Conservation (phyloP, 306 rosid species). For the Malus asiatica region DNA sequence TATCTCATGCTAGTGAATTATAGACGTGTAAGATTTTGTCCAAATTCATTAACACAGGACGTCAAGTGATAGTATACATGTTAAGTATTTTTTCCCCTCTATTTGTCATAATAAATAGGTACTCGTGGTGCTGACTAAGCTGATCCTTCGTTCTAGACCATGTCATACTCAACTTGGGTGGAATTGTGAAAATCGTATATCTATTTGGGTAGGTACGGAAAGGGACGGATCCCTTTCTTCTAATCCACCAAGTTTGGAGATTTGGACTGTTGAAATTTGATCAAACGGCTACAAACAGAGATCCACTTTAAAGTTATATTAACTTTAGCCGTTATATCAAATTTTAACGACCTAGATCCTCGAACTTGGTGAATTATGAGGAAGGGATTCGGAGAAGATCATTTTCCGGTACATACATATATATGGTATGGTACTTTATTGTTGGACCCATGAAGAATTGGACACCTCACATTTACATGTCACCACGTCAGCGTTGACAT, state of each 20-base stretch:
- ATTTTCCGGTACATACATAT: background rate
- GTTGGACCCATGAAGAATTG: background rate
- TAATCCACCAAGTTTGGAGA: no score
- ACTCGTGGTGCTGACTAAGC: constrained; percentile 8
- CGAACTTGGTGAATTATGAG: no score
- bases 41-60: no score
- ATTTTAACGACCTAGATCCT: accelerated
- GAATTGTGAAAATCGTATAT: background rate
- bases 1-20: background rate
- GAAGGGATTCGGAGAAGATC: accelerated
- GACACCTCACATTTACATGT: constrained; percentile 23
- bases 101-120: background rate
- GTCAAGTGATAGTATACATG: background rate
- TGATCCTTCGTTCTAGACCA: background rate
- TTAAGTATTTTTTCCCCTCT: background rate
- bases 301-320: no score
- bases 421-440: no score
- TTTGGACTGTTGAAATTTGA: no score
- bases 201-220: background rate
- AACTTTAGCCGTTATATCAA: no score
- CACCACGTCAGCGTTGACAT: constrained; percentile 19
- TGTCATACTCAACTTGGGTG: background rate
- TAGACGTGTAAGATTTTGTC: no score
- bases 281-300: no score
- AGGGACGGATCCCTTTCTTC: no score